Conservation (phyloP, 352 stramenopile species). For the Aphanomyces astaci region DNA sequence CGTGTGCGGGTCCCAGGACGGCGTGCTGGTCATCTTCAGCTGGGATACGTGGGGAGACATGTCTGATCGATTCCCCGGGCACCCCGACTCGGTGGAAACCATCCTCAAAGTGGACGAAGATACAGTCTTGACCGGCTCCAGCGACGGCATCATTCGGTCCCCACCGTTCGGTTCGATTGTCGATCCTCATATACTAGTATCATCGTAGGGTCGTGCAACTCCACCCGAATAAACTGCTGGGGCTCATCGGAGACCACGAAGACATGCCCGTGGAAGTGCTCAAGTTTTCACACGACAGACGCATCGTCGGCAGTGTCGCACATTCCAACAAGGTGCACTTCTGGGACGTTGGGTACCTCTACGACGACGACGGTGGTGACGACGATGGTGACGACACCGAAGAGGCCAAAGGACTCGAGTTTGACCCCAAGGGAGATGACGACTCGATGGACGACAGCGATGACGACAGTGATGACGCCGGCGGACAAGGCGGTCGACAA, state of each 20-base stretch:
- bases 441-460: conserved; percentile 66
- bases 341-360: conserved; percentile 92
- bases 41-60: conserved; percentile 95
- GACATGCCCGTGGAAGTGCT: conserved; percentile 93
- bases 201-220: conserved; percentile 86
- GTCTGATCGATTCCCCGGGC: conserved; percentile 91
- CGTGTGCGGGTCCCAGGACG: conserved; percentile 91
- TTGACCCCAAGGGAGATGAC: conserved; percentile 52
- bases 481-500: conserved; percentile 35
- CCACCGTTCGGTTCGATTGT: no score
- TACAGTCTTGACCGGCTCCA: conserved; percentile 93
- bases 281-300: conserved; percentile 80
- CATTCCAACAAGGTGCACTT: conserved; percentile 93
- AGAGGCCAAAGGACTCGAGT: conserved; percentile 30
- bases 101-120: conserved; percentile 96
- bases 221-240: conserved; percentile 93
- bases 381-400: conserved; percentile 57
- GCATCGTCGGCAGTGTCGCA: conserved; percentile 88
- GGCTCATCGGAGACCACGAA: conserved; percentile 93
- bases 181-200: conserved; percentile 5
- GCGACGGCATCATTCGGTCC: conserved; percentile 91
- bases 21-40: conserved; percentile 92
- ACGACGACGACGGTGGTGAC: conserved; percentile 80
- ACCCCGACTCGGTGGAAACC: conserved; percentile 92
- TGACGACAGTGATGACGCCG: conserved; percentile 55